Evolutionary conservation across 768 basidiomycete genomes (phyloP), one percentile per base, ranked within the genome.

Genomic region (Boletus huronensis): DNA sequence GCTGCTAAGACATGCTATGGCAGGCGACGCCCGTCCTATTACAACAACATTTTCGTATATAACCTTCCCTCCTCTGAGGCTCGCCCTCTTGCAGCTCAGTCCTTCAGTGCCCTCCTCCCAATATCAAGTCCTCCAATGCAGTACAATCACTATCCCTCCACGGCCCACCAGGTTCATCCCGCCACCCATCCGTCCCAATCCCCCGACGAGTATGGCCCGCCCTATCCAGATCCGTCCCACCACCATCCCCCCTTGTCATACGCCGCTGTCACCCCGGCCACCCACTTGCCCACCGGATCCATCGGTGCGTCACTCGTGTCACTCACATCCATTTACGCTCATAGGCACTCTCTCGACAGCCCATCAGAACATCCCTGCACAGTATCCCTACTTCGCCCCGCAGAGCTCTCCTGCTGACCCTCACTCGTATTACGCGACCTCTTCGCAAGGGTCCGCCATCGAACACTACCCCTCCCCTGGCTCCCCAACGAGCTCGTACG

Each of bases 21-120:
- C 65, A 72, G 69, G 63, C 69, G 66, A 72, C 68, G 59, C 66
- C 70, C 69, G 55, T 61, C 60, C 63, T 62, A 70, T 65, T 65
- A 72, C 64, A 65, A 59, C 61, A 58, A 54, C 52, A 55, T 60
- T 71, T 64, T 68, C 64, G 57, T 70, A 70, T 70, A 70, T 69
- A 70, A 72, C 57, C 58, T 48, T 55, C 46, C 55, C 54, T 50
- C 50, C 54, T 50, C 48, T 48, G 42, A 59, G 38, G 26, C 46
- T 54, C 48, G 28, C 47, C 53, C 53, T 53, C 53, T 57, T 32
- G 54, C 48, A 55, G 40, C 45, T 36, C 59, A 49, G 34, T 50
- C 55, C 38, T 39, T 9, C 26, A 35, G 23, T 36, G 25, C 43
- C 46, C 53, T 52, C 48, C 48, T 17, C 40, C 45, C 26, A 16